Evolutionary conservation across 75 land plant genomes (phyloP).

Genomic region (Pinus albicaulis): DNA sequence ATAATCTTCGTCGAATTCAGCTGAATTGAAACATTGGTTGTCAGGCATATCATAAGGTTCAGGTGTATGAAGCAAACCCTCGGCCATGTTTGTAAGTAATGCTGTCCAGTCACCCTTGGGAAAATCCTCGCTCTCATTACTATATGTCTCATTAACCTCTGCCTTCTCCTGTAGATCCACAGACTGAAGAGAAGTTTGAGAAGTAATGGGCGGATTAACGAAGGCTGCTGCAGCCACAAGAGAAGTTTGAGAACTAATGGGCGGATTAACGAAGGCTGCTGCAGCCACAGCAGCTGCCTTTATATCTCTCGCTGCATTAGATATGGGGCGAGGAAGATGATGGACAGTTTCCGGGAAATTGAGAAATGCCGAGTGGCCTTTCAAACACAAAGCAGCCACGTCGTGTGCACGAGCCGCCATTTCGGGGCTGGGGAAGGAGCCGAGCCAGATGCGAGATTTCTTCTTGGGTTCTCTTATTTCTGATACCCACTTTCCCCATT

Average conservation of each 20-base stretch:
- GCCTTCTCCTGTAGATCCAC: too few species aligned
- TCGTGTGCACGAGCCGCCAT: constrained; percentile 36
- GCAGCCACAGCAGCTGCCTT: constrained; percentile 9
- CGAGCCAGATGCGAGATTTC: constrained; percentile 30
- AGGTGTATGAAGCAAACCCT: too few species aligned
- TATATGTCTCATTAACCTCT: too few species aligned
- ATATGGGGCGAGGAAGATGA: constrained; percentile 8
- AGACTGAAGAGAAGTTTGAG: too few species aligned
- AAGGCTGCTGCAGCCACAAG: constrained; percentile 3
- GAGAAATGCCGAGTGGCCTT: constrained; percentile 15
- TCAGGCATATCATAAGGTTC: too few species aligned
- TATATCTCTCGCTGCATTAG: constrained; percentile 3
- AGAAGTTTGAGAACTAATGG: too few species aligned
- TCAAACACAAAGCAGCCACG: constrained; percentile 24
- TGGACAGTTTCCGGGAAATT: constrained; percentile 25
- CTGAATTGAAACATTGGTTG: too few species aligned
- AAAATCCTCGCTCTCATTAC: too few species aligned
- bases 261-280: background rate
- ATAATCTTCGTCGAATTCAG: too few species aligned
- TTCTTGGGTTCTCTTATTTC: constrained; percentile 34
- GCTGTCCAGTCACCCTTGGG: too few species aligned
- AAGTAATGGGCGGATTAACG: too few species aligned
- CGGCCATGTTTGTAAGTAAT: too few species aligned
- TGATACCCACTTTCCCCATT: constrained; percentile 36
- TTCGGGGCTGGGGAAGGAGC: constrained; percentile 32